phyloP scores from a whole-genome alignment of 2,329 filamentous ascomycete species.

The Fusarium proliferatum region DNA sequence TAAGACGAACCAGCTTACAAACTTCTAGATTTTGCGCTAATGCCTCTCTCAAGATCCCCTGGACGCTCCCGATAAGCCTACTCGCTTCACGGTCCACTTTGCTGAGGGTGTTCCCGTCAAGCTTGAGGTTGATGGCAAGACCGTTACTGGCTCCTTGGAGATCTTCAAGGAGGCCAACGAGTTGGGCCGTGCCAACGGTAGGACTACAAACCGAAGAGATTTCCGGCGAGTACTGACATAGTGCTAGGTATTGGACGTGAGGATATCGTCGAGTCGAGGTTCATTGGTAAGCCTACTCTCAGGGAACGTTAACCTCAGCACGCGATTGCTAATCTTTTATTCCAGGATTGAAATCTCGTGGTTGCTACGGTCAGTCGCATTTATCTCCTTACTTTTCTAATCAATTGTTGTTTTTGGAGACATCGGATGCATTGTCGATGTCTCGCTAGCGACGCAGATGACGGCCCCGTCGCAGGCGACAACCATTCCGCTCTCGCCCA shows the following conservation, averaged over 20 bases:
- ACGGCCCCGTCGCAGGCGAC: neutral
- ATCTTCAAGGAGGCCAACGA: conserved; percentile 67
- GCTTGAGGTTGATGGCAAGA: conserved; percentile 65
- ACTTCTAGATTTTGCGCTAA: neutral
- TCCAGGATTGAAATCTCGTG: neutral
- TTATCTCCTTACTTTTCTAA: neutral
- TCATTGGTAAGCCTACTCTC: neutral
- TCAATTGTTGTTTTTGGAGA: neutral
- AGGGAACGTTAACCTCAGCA: neutral
- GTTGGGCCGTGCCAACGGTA: conserved; percentile 57
- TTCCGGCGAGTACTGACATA: neutral
- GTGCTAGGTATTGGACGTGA: neutral
- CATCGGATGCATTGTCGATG: neutral
- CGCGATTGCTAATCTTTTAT: neutral
- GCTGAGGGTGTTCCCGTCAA: conserved; percentile 75
- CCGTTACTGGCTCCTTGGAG: conserved; percentile 70
- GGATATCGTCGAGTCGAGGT: neutral
- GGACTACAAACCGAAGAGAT: neutral
- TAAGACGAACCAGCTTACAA: neutral
- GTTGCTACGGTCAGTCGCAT: neutral
- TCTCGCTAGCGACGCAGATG: neutral
- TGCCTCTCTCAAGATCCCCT: conserved; percentile 58
- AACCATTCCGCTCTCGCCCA: neutral
- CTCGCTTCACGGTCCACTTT: conserved; percentile 74
- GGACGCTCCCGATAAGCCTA: conserved; percentile 71